Evolutionary conservation across 352 stramenopile species (phyloP).

Genomic region (Globisporangium paroecandrum): DNA sequence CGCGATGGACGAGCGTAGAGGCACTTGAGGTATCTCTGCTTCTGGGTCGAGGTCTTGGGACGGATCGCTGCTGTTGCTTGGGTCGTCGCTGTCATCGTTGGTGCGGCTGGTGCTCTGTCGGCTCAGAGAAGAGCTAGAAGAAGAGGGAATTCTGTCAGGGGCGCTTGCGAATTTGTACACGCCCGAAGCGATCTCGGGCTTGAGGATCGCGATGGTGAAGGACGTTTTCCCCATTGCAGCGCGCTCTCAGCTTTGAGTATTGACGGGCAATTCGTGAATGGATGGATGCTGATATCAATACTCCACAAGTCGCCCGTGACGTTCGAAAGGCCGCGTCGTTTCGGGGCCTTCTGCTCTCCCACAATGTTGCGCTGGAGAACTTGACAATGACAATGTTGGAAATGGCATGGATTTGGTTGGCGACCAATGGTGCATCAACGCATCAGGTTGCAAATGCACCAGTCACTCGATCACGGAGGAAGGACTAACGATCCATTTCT

Average conservation of each 20-base stretch:
- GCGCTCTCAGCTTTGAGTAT: background rate
- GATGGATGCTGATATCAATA: background rate
- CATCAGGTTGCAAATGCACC: too few relatives aligned
- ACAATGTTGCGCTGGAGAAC: background rate
- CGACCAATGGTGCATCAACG: background rate
- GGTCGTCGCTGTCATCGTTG: background rate
- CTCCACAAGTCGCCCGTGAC: background rate
- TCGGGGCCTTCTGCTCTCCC: background rate
- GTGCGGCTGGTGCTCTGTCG: background rate
- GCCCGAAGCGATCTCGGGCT: conserved; percentile 58
- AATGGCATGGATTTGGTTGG: background rate
- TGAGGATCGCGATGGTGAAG: conserved; percentile 50
- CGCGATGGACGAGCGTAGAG: conserved; percentile 20
- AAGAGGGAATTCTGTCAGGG: background rate
- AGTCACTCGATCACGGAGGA: too few relatives aligned
- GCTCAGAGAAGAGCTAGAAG: background rate
- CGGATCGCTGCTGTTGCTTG: conserved; percentile 2
- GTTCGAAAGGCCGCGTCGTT: background rate
- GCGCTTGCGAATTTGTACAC: conserved; percentile 37
- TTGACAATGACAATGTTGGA: background rate
- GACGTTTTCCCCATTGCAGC: conserved; percentile 12
- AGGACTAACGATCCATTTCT: too few relatives aligned
- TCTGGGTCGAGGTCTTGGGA: background rate
- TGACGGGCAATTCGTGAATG: background rate
- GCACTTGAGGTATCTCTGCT: background rate